These are phyloP conservation scores for Epichloe sylvatica DNA, from an alignment of 2,329 filamentous ascomycete genomes.

Conservation along the genomic window DNA sequence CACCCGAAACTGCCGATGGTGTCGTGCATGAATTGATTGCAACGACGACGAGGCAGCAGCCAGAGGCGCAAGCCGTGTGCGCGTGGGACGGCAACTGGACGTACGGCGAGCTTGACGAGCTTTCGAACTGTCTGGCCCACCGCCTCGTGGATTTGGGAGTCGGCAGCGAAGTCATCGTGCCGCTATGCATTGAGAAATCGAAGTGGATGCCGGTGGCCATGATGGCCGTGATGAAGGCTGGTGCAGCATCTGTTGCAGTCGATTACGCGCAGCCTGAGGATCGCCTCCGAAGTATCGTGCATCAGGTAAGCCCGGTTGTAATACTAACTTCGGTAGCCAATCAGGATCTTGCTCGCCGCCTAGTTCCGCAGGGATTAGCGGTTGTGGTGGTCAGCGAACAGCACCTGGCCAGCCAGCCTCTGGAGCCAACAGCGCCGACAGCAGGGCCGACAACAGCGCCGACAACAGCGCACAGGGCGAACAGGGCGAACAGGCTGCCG, in stretches of 20 bases:
- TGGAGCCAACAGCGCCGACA: neutral
- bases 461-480: neutral
- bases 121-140: conserved; percentile 10
- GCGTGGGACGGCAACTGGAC: conserved; percentile 15
- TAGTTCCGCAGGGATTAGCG: conserved; percentile 5
- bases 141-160: conserved; percentile 1
- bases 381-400: conserved; percentile 5
- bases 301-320: conserved; percentile 1
- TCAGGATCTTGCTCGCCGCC: conserved; percentile 10
- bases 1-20: neutral
- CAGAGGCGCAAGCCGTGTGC: conserved; percentile 3
- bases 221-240: conserved; percentile 16
- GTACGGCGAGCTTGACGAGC: conserved; percentile 11
- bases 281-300: conserved; percentile 7
- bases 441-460: too few relatives aligned
- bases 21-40: conserved; percentile 1
- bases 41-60: neutral
- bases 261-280: conserved; percentile 12
- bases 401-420: conserved; percentile 5
- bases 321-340: conserved; percentile 5
- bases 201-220: conserved; percentile 12
- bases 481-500: conserved; percentile 25
- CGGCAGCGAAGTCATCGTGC: conserved; percentile 8
- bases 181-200: conserved; percentile 17
- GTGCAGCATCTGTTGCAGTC: conserved; percentile 15